Conservation (phyloP, 805 yeast genomes). For the Ogataea trehaloabstinens region DNA sequence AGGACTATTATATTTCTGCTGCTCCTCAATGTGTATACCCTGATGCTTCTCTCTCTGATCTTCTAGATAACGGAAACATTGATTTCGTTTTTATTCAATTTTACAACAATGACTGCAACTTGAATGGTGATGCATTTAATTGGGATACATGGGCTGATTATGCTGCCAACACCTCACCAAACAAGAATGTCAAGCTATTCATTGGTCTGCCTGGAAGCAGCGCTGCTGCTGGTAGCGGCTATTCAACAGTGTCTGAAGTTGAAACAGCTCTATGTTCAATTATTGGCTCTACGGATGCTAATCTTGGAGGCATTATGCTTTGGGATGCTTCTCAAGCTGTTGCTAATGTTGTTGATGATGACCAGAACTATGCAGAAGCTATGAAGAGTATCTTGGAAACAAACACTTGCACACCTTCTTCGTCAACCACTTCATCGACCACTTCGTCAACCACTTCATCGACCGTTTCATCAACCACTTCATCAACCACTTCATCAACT, state of each 20-base stretch:
- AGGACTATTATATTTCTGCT: slow-evolving; percentile 72
- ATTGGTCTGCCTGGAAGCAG: slow-evolving; percentile 67
- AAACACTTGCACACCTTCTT: slow-evolving; percentile 10
- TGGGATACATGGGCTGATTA: slow-evolving; percentile 69
- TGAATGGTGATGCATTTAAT: slow-evolving; percentile 48
- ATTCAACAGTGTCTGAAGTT: slow-evolving; percentile 43
- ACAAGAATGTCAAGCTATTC: slow-evolving; percentile 64
- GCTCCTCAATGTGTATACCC: slow-evolving; percentile 94
- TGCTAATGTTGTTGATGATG: slow-evolving; percentile 44
- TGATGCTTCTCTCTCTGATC: slow-evolving; percentile 52
- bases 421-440: slow-evolving; percentile 11
- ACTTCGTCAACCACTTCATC: slow-evolving; percentile 8
- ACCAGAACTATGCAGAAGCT: slow-evolving; percentile 31
- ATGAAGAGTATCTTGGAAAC: slow-evolving; percentile 24
- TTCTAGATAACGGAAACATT: slow-evolving; percentile 50
- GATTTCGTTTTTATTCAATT: slow-evolving; percentile 87
- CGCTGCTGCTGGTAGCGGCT: slow-evolving; percentile 58
- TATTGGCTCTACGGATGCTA: slow-evolving; percentile 24
- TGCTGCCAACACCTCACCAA: slow-evolving; percentile 60
- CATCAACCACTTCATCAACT: slow-evolving; percentile 8
- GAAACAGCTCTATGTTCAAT: slow-evolving; percentile 25
- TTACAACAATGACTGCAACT: slow-evolving; percentile 78
- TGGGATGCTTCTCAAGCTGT: slow-evolving; percentile 82
- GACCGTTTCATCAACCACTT: slow-evolving; percentile 10
- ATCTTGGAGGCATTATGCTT: slow-evolving; percentile 71